Evolutionary conservation across 1,284 basidiomycete genomes (phyloP), one percentile per base, ranked within the genome.

Genomic region (Microbotryomycetes sp.): DNA sequence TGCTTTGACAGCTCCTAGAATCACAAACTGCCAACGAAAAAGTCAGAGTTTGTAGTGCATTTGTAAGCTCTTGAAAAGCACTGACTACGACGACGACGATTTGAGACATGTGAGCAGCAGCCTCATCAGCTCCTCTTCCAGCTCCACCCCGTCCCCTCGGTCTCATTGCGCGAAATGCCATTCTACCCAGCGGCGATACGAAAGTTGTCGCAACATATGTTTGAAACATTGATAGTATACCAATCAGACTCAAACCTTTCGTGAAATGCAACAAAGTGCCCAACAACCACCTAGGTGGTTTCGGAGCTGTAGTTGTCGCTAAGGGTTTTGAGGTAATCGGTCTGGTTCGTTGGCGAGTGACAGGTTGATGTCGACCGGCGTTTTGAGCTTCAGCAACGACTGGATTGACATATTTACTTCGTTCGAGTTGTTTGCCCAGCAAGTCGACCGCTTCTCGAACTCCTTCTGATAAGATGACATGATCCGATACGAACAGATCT

Each of bases 391-490:
- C 36, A 19, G 36, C 36, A 19, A 42, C 36, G 36, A 19, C 36
- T 19, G 36, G 36, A 42, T 57, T 28, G 25, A 42, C 49, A 58
- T 57, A 61, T 0, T 56, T 31, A 7, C 45, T 45, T 4, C 54
- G 49, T n/a, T 67, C 65, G 28, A 67, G 57, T 6, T 56, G 58
- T 42, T 59, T 57, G 16, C 53, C 54, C 26, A 67, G 56, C 50
- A 67, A 65, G 6, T 49, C 32, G 50, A 67, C 60, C 9, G 66
- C 61, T 19, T 67, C 66, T 15, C 60, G 58, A 12, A 67, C 57
- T 6, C 66, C 63, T 45, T 67, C 66, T 6, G 60, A 60, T 16
- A 65, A 53, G 15, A 67, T 58, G 30, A 65, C 51, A 51, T 67
- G 59, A 30, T 67, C 66, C 12, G 58, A 29, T 7, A 65, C 56